A percentile compares a stretch with the other conserved stretches of the same genome.
Evolutionary conservation across 257 asterid species (phyloP).

Genomic region (Solanum rostratum): DNA sequence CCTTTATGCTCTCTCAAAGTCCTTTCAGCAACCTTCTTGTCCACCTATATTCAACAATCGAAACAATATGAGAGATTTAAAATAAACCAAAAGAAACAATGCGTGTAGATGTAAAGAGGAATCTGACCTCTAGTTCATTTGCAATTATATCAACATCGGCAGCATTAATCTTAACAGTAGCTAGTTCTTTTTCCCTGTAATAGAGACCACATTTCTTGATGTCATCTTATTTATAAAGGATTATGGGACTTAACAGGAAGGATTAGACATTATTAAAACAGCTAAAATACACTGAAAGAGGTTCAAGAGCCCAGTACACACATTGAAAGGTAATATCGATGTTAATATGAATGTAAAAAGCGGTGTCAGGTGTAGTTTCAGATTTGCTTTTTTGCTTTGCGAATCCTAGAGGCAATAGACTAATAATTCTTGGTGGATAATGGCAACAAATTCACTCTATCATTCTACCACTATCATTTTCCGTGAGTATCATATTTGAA

Average conservation of each 20-base stretch:
- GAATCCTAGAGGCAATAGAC: background rate
- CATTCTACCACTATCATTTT: background rate
- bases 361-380: background rate
- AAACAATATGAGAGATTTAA: background rate
- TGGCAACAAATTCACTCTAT: background rate
- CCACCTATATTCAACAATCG: background rate
- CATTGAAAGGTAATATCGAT: background rate
- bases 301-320: background rate
- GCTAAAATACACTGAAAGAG: background rate
- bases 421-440: background rate
- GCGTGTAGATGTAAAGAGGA: background rate
- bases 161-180: slow-evolving; percentile 84
- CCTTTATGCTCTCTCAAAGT: slow-evolving; percentile 89
- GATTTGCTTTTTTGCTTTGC: background rate
- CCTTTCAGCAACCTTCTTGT: slow-evolving; percentile 72
- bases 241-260: background rate
- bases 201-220: background rate
- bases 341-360: background rate
- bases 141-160: slow-evolving; percentile 82
- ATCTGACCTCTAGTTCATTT: slow-evolving; percentile 67
- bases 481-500: background rate
- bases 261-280: background rate
- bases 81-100: background rate
- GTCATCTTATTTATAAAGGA: background rate
- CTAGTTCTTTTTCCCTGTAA: slow-evolving; percentile 86